Evolutionary conservation across 495 filamentous ascomycete genomes (phyloP).

Genomic region (Opeltia flavorubescens): DNA sequence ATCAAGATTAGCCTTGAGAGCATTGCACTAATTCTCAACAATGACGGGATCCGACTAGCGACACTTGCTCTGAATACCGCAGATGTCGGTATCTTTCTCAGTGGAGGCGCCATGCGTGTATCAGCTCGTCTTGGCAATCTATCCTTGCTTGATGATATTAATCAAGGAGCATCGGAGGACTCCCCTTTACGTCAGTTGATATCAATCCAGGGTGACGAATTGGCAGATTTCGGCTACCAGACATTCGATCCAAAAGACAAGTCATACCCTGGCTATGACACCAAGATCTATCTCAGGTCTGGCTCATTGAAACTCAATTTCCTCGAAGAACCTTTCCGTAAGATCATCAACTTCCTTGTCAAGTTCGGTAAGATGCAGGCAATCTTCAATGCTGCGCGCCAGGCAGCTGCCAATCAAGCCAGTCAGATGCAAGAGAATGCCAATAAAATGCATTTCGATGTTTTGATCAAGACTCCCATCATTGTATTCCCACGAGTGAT

Average conservation of each 20-base stretch:
- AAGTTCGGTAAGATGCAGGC: slow-evolving; percentile 99
- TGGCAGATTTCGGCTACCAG: slow-evolving; percentile 96
- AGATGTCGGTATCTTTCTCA: slow-evolving; percentile 77
- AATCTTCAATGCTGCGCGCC: slow-evolving; percentile 91
- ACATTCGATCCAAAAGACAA: slow-evolving; percentile 70
- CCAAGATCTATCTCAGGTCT: slow-evolving; percentile 72
- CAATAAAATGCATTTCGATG: slow-evolving; percentile 81
- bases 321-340: slow-evolving; percentile 89
- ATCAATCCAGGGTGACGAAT: slow-evolving; percentile 85
- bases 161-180: slow-evolving; percentile 67
- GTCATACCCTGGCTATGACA: slow-evolving; percentile 87
- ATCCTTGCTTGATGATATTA: slow-evolving; percentile 83
- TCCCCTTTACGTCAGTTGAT: slow-evolving; percentile 78
- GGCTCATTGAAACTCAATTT: slow-evolving; percentile 96
- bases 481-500: slow-evolving; percentile 77
- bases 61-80: slow-evolving; percentile 85
- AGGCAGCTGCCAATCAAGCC: slow-evolving; percentile 89
- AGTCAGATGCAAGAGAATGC: slow-evolving; percentile 83
- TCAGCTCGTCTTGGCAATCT: slow-evolving; percentile 77
- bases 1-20: slow-evolving; percentile 89
- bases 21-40: slow-evolving; percentile 91
- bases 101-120: slow-evolving; percentile 71
- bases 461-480: slow-evolving; percentile 87
- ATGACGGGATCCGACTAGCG: slow-evolving; percentile 88
- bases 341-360: slow-evolving; percentile 93